Evolutionary conservation across 257 asterid species (phyloP).

Genomic region (Fraxinus excelsior): DNA sequence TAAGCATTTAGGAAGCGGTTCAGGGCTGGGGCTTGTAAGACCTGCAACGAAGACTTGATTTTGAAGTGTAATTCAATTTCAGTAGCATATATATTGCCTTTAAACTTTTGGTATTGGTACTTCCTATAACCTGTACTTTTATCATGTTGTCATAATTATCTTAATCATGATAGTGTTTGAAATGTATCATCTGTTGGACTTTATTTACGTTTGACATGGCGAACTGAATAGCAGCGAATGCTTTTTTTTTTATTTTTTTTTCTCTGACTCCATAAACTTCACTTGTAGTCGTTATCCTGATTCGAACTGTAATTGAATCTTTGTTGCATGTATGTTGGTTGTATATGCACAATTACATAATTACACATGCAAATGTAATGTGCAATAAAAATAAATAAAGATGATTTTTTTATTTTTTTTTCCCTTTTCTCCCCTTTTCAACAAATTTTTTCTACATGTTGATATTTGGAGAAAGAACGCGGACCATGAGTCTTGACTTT

Average conservation of each 20-base stretch:
- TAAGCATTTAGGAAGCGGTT: constrained; percentile 93
- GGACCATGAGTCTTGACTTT: not conserved
- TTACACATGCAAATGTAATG: not conserved
- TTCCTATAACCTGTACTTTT: not conserved
- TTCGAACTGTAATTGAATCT: too few species aligned
- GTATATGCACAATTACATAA: not conserved
- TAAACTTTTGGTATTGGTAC: not conserved
- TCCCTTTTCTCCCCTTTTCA: not conserved
- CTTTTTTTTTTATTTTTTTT: not conserved
- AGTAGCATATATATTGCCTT: not conserved
- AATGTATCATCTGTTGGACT: not conserved
- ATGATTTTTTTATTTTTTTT: not conserved
- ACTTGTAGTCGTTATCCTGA: not conserved
- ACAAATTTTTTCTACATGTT: not conserved
- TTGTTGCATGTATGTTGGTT: not conserved
- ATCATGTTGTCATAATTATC: not conserved
- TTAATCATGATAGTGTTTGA: not conserved
- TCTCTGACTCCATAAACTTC: not conserved
- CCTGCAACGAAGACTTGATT: constrained; percentile 80
- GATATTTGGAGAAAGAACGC: not conserved
- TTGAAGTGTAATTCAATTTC: not conserved
- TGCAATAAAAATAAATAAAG: not conserved
- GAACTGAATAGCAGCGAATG: not conserved
- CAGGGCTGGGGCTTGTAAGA: constrained; percentile 71
- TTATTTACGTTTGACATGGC: not conserved